Base-by-base conservation (phyloP, 306 rosid genomes). In the Potentilla sterilis region DNA sequence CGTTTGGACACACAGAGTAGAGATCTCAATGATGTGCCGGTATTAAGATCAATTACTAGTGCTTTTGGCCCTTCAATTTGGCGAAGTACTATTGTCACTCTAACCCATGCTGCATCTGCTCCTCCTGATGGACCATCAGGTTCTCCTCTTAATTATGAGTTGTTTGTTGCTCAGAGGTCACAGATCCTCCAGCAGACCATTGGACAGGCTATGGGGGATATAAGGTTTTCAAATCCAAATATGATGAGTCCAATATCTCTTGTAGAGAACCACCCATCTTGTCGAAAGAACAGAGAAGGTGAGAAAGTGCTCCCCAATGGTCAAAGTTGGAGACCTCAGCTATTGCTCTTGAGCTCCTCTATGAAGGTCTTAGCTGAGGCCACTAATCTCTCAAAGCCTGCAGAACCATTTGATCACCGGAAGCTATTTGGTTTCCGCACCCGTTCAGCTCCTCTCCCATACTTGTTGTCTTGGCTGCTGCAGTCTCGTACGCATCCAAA, bases 41-140 rank as follows among this genome's bases (percentile, higher is more conserved):
- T 96, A 80, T 82, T 96, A 69, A 90, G 79, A 82, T 75, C 98
- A 66, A 83, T 96, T 73, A 79, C 89, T 9, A 81, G 84, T 80
- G 82, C 81, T 54, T 85, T 96, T 67, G 98, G 97, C 75, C 42
- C 97, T 70, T 83, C 97, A 43, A 88, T 89, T 78, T 95, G 97
- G 99, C 87, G 88, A 52, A 89, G 84, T 82, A 89, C 88, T 65
- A 83, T 96, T 64, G 90, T 96, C 75, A 87, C 90, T 75, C 85
- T 96, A 49, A 96, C 99, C 24, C 99, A 96, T 83, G 97, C 86
- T 70, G 96, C 93, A 42, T 96, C 97, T 35, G 96, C 99, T 80
- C 99, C 99, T 52, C 99, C 99, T 14, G 99, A 96, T 68, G 99
- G 98, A 19, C 97, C 99, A 3, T 84, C 97, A 32, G 99, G 99